Evolutionary conservation across 441 rosid species (phyloP).

Genomic region (Macaranga tanarius): DNA sequence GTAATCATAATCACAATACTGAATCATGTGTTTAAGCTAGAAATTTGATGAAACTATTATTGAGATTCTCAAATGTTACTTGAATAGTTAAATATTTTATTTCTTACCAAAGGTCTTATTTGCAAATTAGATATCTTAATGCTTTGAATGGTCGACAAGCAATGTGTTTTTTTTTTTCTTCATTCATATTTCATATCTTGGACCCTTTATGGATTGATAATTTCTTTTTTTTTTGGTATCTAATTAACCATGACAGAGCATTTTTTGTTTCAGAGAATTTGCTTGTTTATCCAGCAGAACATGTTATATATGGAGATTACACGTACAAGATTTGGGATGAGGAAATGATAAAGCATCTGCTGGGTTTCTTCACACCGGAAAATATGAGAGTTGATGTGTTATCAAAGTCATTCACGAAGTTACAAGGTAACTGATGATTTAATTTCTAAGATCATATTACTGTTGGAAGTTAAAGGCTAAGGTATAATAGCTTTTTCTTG

Average conservation of each 20-base stretch:
- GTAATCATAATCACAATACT: too few species aligned
- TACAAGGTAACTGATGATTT: slow-evolving; percentile 49
- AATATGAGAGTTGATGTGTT: slow-evolving; percentile 95
- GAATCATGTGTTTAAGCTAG: too few species aligned
- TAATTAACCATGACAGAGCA: slow-evolving; percentile 4
- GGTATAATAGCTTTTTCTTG: too few species aligned
- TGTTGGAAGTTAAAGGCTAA: background rate
- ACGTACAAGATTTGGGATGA: slow-evolving; percentile 82
- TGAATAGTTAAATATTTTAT: background rate
- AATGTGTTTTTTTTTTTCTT: background rate
- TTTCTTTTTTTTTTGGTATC: background rate
- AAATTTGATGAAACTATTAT: too few species aligned
- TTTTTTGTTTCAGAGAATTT: slow-evolving; percentile 68
- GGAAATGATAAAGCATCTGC: slow-evolving; percentile 54
- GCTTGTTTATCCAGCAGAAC: slow-evolving; percentile 79
- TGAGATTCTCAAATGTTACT: too few species aligned
- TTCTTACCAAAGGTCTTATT: background rate
- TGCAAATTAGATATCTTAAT: background rate
- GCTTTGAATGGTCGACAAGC: background rate
- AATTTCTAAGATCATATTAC: background rate
- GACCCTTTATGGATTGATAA: background rate
- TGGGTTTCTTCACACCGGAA: slow-evolving; percentile 73
- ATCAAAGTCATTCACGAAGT: slow-evolving; percentile 57
- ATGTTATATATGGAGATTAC: slow-evolving; percentile 85
- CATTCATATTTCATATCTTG: background rate